Evolutionary conservation across 2,329 filamentous ascomycete species (phyloP), one percentile per base, ranked within the genome.

Genomic region (Pseudopithomyces maydicus): DNA sequence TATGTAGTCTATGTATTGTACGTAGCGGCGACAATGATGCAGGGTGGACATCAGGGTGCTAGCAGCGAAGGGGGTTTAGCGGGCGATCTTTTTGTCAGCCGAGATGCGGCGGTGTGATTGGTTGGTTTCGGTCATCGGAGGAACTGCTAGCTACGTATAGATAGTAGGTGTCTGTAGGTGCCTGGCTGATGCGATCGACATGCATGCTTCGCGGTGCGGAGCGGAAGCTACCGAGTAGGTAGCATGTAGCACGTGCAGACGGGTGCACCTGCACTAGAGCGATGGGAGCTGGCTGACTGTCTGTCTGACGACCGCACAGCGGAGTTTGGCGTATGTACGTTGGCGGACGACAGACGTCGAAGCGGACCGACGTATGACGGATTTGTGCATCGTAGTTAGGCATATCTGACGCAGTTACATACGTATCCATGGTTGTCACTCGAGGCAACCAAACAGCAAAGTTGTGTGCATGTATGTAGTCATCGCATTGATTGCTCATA

Each of bases 41-140:
- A 49, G 26, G 38, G 23, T 51, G 48, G 36, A 12, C 48, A 51
- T 51, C 48, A 51, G 15, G 48, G 48, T 51, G 48, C 48, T 51
- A 51, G 38, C 29, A 33, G n/a, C 33, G 11, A 32, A 41, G 19
- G 36, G 15, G 47, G 47, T 8, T 19, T 50, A 50, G 47, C 36
- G 12, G 48, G 23, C 36, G 23, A 42, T 51, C 38, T 1, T 35
- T 51, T 42, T 51, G 48, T 51, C 48, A 51, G 38, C 38, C 26
- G 15, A 5, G 15, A 14, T 15, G 6, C 8, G 10, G 14, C n/a
- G n/a, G 15, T 19, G 23, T 19, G 23, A 51, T 51, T 51, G 48
- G 48, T 22, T 19, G n/a, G 12, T 11, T 22, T 8, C 11, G 17
- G 17, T 38, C 12, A 35, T 35, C n/a, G n/a, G n/a, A n/a, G n/a